A percentile compares a stretch with the other conserved stretches of the same genome.
These are phyloP conservation scores for Saccharum officinarum DNA, from an alignment of 176 grass and related monocot species.

Conservation along the genomic window DNA sequence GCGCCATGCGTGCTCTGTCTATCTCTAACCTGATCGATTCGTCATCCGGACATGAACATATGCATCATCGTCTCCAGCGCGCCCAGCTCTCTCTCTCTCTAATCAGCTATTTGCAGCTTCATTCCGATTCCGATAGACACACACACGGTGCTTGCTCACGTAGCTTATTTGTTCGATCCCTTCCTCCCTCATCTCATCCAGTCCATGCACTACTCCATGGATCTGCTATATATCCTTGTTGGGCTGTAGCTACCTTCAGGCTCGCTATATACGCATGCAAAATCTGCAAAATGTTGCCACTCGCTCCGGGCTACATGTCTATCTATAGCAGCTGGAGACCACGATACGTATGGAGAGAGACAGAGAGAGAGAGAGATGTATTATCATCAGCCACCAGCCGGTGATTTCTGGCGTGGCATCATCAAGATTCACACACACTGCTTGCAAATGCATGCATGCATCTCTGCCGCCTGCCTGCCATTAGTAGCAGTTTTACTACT, in stretches of 20 bases:
- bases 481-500: not conserved
- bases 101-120: no score
- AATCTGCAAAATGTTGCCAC: not conserved
- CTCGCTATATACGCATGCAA: not conserved
- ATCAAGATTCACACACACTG: conserved; percentile 93
- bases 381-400: not conserved
- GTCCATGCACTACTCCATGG: no score
- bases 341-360: not conserved
- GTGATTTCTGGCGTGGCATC: conserved; percentile 83
- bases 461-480: not conserved
- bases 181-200: no score
- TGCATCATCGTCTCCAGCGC: not conserved
- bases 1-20: not conserved
- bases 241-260: not conserved
- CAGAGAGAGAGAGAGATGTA: not conserved
- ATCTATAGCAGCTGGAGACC: not conserved
- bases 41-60: not conserved
- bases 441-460: not conserved
- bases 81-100: no score
- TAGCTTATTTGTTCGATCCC: no score
- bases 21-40: not conserved
- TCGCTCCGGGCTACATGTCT: no score
- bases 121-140: no score
- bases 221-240: no score
- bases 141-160: no score